These are phyloP conservation scores for Microcyclospora tardicrescens DNA, from an alignment of 2,329 filamentous ascomycete species.

Conservation along the genomic window DNA sequence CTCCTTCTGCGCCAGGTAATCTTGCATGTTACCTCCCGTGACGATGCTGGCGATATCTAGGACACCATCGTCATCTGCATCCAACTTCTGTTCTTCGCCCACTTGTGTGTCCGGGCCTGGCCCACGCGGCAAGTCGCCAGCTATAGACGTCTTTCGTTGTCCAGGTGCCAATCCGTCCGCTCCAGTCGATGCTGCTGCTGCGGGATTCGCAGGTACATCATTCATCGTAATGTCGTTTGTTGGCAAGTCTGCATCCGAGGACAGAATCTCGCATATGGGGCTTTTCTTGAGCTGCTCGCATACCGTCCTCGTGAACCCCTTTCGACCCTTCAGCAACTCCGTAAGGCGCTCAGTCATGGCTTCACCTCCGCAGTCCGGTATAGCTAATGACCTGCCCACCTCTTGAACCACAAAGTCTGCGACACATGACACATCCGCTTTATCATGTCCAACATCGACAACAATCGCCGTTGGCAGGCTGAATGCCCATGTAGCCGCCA, in stretches of 20 bases:
- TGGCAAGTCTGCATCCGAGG: conserved; percentile 41
- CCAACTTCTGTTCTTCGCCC: conserved; percentile 36
- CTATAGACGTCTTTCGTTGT: conserved; percentile 25
- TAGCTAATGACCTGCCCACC: conserved; percentile 47
- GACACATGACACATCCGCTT: conserved; percentile 85
- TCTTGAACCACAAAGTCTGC: conserved; percentile 68
- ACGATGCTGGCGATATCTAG: conserved; percentile 77
- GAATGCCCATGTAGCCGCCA: conserved; percentile 71
- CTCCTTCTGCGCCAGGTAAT: conserved; percentile 73
- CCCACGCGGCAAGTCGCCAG: conserved; percentile 36
- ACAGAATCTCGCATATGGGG: conserved; percentile 49
- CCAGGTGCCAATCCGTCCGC: conserved; percentile 34
- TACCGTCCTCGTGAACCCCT: conserved; percentile 48
- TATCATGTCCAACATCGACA: conserved; percentile 81
- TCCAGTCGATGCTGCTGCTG: conserved; percentile 44
- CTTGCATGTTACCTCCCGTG: conserved; percentile 58
- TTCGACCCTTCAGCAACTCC: conserved; percentile 45
- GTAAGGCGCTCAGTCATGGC: conserved; percentile 66
- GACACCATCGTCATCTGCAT: conserved; percentile 55
- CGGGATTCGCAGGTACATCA: conserved; percentile 36
- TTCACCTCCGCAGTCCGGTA: conserved; percentile 67
- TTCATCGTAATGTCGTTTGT: conserved; percentile 30
- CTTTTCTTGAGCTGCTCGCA: conserved; percentile 54
- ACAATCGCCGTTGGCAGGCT: conserved; percentile 71
- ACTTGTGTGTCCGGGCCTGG: conserved; percentile 44